Evolutionary conservation across 345 rosid genomes (phyloP).

Genomic region (Aquilaria malaccensis): DNA sequence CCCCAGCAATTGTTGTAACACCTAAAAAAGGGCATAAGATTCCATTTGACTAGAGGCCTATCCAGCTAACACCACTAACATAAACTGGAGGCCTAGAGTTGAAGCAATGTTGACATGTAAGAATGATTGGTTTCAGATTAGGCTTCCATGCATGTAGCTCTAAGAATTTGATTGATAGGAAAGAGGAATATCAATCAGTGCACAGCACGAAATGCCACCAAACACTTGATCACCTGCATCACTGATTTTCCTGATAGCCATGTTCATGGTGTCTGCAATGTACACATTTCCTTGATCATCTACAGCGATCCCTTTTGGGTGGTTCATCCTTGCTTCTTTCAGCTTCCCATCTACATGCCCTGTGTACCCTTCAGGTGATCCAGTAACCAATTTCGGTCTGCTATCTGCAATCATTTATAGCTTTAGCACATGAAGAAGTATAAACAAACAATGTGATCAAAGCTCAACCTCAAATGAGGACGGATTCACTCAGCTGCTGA

Average conservation of each 20-base stretch:
- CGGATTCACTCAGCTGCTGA: background rate
- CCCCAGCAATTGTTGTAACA: constrained; percentile 84
- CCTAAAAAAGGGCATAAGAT: constrained; percentile 34
- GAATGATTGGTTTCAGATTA: background rate
- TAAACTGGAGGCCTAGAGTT: background rate
- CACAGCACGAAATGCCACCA: background rate
- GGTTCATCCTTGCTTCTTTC: constrained; percentile 80
- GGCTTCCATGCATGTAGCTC: background rate
- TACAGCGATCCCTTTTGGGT: constrained; percentile 73
- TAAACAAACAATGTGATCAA: background rate
- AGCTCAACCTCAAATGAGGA: constrained; percentile 3
- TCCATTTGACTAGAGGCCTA: background rate
- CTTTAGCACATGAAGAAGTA: constrained; percentile 3
- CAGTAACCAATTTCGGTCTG: constrained; percentile 81
- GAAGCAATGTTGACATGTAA: background rate
- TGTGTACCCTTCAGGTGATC: constrained; percentile 77
- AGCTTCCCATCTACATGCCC: constrained; percentile 88
- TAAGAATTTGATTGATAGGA: background rate
- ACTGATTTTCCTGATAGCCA: constrained; percentile 94
- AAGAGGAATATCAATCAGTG: background rate
- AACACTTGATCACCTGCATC: constrained; percentile 49
- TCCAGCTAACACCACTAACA: too few relatives aligned
- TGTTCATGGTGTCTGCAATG: constrained; percentile 81
- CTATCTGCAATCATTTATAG: constrained; percentile 46
- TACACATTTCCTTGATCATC: constrained; percentile 93